phyloP scores from a whole-genome alignment of 768 basidiomycete genomes.

The Dacryopinax primogenitus region DNA sequence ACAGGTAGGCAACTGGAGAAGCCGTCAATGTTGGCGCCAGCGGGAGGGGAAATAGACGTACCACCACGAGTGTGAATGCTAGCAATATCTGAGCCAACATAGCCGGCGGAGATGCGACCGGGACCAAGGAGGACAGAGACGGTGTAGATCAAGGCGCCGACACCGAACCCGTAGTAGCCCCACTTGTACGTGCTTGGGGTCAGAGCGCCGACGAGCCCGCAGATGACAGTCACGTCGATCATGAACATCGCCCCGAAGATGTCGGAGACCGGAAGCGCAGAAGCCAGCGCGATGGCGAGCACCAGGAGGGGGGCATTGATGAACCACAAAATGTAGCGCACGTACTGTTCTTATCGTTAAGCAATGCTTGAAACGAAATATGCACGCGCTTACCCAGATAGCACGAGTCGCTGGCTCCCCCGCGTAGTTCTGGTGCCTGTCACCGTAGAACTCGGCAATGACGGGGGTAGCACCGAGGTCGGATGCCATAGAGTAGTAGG shows the following conservation, averaged over 20 bases:
- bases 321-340: conserved; percentile 44
- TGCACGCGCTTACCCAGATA: conserved; percentile 26
- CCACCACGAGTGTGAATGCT: conserved; percentile 25
- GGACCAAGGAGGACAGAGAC: conserved; percentile 29
- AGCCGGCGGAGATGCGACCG: conserved; percentile 21
- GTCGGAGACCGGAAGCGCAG: conserved; percentile 37
- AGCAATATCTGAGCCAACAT: conserved; percentile 23
- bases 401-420: conserved; percentile 26
- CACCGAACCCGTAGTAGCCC: conserved; percentile 39
- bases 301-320: conserved; percentile 44
- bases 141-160: conserved; percentile 38
- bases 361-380: neutral
- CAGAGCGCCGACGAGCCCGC: conserved; percentile 38
- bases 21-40: neutral
- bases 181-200: conserved; percentile 42
- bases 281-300: conserved; percentile 35
- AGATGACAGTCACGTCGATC: conserved; percentile 33
- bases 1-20: conserved; percentile 30
- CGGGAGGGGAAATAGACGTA: neutral
- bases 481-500: conserved; percentile 46
- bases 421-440: conserved; percentile 13
- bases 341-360: conserved; percentile 27
- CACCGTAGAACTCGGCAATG: conserved; percentile 32
- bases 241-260: conserved; percentile 38
- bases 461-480: conserved; percentile 40